Base-by-base conservation (phyloP, 495 filamentous ascomycete species). In the Rusavskia elegans region DNA sequence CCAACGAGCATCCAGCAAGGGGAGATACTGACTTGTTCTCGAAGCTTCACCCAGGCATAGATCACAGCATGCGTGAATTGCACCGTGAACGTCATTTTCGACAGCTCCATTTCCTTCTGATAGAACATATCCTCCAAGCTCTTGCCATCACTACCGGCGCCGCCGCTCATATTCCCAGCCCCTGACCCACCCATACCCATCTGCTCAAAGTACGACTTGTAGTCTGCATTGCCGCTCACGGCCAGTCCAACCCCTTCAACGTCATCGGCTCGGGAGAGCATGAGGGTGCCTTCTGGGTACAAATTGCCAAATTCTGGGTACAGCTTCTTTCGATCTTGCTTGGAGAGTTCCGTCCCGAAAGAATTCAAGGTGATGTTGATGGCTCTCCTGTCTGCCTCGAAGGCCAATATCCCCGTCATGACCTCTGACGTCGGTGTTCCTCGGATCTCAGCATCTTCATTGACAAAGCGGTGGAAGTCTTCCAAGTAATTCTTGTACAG, bases 311-410 rank as follows among this genome's bases (percentile, higher is more conserved):
- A 94, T 60, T 71, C 82, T 9, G 92, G 93, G 68, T 99, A 99
- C 48, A 99, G 73, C 74, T 97, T 99, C 71, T 84, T 89, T 53
- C 92, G 82, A 62, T 97, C 90, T 45, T 75, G 76, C 77, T 97
- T 97, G 55, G 81, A 86, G 37, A 99, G 78, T 68, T 99, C 92
- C 8, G 93, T 97, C 52, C 93, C 92, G 61, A 99, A 97, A 11
- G 92, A 97, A 72, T 99, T 99, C 51, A 99, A 71, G 10, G 92
- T 99, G 70, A 99, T 99, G 68, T 99, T 99, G 74, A 99, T 99
- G 55, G 89, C 87, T 57, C 92, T 76, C 52, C 92, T 76, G 63
- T 99, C 92, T 11, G 93, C 92, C 70, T 99, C 92, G 63, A 97
- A 99, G 64, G 92, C 84, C 42, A 99, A 72, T 37, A 96, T 83